Base-by-base conservation (phyloP, 73 alveolate species). In the Stentor coeruleus region DNA sequence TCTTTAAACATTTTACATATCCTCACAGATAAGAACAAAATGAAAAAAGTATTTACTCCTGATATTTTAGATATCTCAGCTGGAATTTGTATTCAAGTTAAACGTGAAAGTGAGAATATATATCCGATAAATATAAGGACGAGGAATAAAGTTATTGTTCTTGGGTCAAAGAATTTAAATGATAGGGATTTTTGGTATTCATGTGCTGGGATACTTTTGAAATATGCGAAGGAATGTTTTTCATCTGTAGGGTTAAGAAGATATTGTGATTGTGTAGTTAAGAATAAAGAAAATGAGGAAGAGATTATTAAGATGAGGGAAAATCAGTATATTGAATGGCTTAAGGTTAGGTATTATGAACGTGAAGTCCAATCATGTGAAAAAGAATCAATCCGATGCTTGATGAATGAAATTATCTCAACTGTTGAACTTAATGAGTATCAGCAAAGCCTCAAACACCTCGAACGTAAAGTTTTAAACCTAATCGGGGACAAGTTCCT, bases 401-500 rank as follows among this genome's bases (percentile, higher is more conserved):
- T 49, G 6, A 6, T 49, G 20, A 49, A 49, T 20, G 66, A 49
- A 6, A 6, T 49, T 6, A 20, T 49, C 66, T 11, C 28, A 11
- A 49, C 6, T 11, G 66, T 49, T 20, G 66, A 49, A 20, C 66
- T 49, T 49, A 11, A 11, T 49, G 6, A 6, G 6, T 20, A 49
- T 49, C 66, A 49, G 20, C 6, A 6, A 6, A 20, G 6, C 20
- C 20, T 49, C 6, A 49, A 6, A 6, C 28, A 49, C 6, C 66
- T 49, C 6, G 66, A 49, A 49, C 6, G 20, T 11, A 49, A 49
- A 49, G 66, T 49, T 11, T 6, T 49, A 49, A 49, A 49, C 66
- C 66, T 49, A 49, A 49, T 49, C 66, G 66, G 66, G 28, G 66
- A 49, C 66, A 49, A 49, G 66, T 49, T 49, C 20, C 79, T 66